Conservation (phyloP, 768 basidiomycete genomes). For the Leccinum obscurum region DNA sequence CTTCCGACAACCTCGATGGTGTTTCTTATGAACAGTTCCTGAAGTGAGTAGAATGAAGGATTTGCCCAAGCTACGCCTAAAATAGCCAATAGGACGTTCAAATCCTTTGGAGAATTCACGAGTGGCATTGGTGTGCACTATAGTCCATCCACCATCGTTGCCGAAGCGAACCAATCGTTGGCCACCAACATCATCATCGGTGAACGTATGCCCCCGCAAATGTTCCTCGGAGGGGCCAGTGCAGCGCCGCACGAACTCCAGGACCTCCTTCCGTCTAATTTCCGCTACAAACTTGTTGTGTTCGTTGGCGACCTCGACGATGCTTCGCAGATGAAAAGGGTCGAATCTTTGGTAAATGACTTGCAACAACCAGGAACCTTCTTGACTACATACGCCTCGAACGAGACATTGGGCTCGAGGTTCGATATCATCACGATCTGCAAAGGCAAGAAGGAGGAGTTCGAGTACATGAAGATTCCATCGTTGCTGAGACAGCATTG, state of each 20-base stretch:
- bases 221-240: conserved; percentile 48
- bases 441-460: conserved; percentile 34
- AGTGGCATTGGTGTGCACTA: conserved; percentile 55
- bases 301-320: conserved; percentile 41
- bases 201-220: conserved; percentile 50
- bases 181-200: conserved; percentile 46
- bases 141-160: conserved; percentile 39
- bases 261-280: conserved; percentile 48
- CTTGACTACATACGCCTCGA: conserved; percentile 25
- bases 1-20: conserved; percentile 38
- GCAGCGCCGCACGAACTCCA: conserved; percentile 48
- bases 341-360: conserved; percentile 29
- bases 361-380: conserved; percentile 29
- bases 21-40: conserved; percentile 45
- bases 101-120: conserved; percentile 45
- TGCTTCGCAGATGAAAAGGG: conserved; percentile 21
- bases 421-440: conserved; percentile 33
- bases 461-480: conserved; percentile 35
- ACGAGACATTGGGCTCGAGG: conserved; percentile 24
- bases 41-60: conserved; percentile 27
- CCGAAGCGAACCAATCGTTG: conserved; percentile 34
- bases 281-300: conserved; percentile 49
- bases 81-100: conserved; percentile 38
- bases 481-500: conserved; percentile 38
- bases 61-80: conserved; percentile 1